Percentiles rank a stretch among this genome's conserved stretches.
Conservation (phyloP, 164 flowering plant genomes). For the Chloranthus sessilifolius region DNA sequence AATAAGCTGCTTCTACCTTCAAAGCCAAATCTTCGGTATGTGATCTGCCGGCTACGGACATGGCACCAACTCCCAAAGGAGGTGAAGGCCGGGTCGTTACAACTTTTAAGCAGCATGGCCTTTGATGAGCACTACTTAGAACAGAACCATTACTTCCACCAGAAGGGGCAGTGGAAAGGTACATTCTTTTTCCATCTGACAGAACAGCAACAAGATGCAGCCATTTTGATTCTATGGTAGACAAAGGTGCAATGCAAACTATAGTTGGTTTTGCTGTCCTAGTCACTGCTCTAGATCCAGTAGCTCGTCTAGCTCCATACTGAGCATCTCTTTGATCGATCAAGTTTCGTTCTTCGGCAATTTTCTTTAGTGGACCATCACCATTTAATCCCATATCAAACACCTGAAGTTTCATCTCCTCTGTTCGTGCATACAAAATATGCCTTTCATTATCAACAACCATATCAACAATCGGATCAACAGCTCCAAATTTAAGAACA, state of each 20-base stretch:
- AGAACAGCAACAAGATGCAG: conserved; percentile 91
- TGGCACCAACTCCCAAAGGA: conserved; percentile 65
- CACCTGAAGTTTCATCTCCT: conserved; percentile 89
- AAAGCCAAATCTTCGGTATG: conserved; percentile 74
- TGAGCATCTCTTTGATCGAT: conserved; percentile 63
- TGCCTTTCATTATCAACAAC: conserved; percentile 84
- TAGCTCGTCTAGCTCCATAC: conserved; percentile 56
- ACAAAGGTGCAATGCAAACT: conserved; percentile 75
- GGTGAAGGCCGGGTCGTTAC: conserved; percentile 93
- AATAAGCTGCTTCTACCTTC: conserved; percentile 82
- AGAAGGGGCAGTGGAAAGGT: conserved; percentile 70
- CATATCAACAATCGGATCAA: conserved; percentile 94
- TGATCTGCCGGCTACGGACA: conserved; percentile 63
- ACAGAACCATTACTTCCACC: conserved; percentile 48
- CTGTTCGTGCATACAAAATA: conserved; percentile 85
- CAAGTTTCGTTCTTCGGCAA: conserved; percentile 84
- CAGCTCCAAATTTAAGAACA: conserved; percentile 87
- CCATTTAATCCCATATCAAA: conserved; percentile 71
- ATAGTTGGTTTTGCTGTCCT: conserved; percentile 66
- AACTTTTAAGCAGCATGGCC: conserved; percentile 84
- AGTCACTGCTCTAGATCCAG: conserved; percentile 44
- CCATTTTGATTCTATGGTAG: conserved; percentile 82
- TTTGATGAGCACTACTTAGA: conserved; percentile 39
- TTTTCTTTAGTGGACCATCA: conserved; percentile 74
- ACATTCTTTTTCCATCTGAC: conserved; percentile 98